Base-by-base conservation (phyloP, 257 asterid species). In the Scutellaria baicalensis region DNA sequence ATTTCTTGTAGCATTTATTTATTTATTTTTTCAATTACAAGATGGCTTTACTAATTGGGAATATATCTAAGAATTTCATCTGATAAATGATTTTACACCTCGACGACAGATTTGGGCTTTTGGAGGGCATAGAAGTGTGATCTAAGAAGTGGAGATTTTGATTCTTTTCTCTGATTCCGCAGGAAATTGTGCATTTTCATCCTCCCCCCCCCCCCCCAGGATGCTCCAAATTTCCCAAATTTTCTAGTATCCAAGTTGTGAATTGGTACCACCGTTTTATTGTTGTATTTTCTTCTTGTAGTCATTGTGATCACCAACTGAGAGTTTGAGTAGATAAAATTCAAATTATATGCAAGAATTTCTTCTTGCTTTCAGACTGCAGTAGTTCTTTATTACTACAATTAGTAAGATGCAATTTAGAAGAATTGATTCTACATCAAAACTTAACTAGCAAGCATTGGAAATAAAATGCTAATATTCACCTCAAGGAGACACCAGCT, bases 101-200 rank as follows among this genome's bases (percentile, higher is more conserved):
- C 33, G 60, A 78, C 33, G 60, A 78, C 96, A 93, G 97, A 93
- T 93, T 77, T 93, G 98, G 98, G 98, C 98, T 16, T 93, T 91
- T 75, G 96, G 99, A 81, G 99, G 96, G 78, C 83, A 91, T 72
- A 78, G 97, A 75, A 91, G 71, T 77, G 97, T 91, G 82, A 80
- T 84, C 78, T 92, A 79, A 84, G 76, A 61, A 36, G 59, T 44
- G 71, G 63, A 72, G 58, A 45, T 69, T 27, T 27, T 27, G 59
- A 56, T 74, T 65, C 47, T 31, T 43, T 38, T 12, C 35, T 72
- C 40, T 59, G 71, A 76, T 62, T 51, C 59, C 70, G 55, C 45
- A 56, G 61, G 79, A 47, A 31, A 61, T 21, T 62, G 59, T 11
- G 57, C 59, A 38, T 50, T 23, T 38, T 55, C 51, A 18, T 27